Base-by-base conservation (phyloP, 345 rosid species). In the Citropsis articulata region DNA sequence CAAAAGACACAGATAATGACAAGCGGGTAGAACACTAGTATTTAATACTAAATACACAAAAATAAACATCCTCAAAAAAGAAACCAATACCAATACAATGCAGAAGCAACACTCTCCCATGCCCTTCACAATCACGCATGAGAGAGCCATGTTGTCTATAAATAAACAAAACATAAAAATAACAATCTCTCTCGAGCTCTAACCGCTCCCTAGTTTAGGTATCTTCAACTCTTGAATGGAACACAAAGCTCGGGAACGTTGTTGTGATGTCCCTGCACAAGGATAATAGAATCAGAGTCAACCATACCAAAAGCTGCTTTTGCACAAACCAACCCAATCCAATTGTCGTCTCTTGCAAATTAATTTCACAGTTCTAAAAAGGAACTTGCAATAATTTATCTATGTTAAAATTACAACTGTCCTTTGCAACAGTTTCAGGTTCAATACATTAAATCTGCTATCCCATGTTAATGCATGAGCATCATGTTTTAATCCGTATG, bases 191-290 rank as follows among this genome's bases (percentile, higher is more conserved):
- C 63, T 67, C 28, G 40, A 35, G 18, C 71, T 40, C 6, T 18
- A 70, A 73, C 42, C 38, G 18, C 25, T 71, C 35, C 48, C 7
- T 16, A 31, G 22, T 28, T 91, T 77, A 93, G 70, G 98, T 89
- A 73, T 95, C 99, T 56, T 93, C 97, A 60, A 95, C 99, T 85
- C 94, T 98, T 10, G 99, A 95, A 78, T 95, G 99, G 84, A 95
- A 95, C 68, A 95, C 99, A 73, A 95, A 95, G 90, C 99, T 95
- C 0, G 99, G 99, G 83, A 95, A 95, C 10, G 98, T 89, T 38
- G 99, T 93, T 0, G 99, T 93, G 77, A 95, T 95, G 76, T 95
- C 99, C 93, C 98, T 95, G 89, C 77, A 38, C 79, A 81, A 53
- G 38, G 18, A 70, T 27, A 78, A n/a, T 18, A 53, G 25, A 53